Evolutionary conservation across 1,284 basidiomycete genomes (phyloP), one percentile per base, ranked within the genome.

Genomic region (Cutaneotrichosporon cyanovorans): DNA sequence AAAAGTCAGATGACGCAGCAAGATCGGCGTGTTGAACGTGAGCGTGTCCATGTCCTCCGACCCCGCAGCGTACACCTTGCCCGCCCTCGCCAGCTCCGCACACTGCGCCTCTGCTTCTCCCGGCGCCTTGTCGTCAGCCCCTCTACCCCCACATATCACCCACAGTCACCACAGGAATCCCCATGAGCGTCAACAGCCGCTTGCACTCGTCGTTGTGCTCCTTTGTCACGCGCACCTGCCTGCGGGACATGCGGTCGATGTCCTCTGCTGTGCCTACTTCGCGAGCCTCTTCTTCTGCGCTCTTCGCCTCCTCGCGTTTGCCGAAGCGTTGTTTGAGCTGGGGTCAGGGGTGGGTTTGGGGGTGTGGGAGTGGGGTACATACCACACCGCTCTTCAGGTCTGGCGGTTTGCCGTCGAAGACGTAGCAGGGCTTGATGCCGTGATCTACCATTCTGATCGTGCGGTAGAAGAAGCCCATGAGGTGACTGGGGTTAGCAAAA

Each of bases 21-120:
- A 77, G 43, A 95, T 84, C 0, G 93, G 92, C 1, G 93, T 76
- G 58, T 81, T 79, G 75, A 99, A 99, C 0, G 95, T 99, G 36
- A 99, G 80, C 3, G 95, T 99, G 63, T 98, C 95, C 95, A 99
- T 99, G 68, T 99, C 95, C 73, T 98, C 95, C 0, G 91, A 96
- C 6, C 95, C 95, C 5, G 92, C 92, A 1, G 87, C 95, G 63
- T 86, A 98, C 18, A 96, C 88, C 75, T 95, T 93, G 46, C 90
- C 92, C 9, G 89, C 90, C 23, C 91, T 81, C 14, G 90, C 91
- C 4, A 99, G 81, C 69, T 98, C 93, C 1, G 95, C 95, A 60
- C 95, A 98, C 66, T 98, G 95, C 0, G 95, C 95, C 70, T 98
- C 95, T 1, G 95, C 95, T 75, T 98, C 95, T 40, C 89, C 92